Evolutionary conservation across 2,329 filamentous ascomycete species (phyloP).

Genomic region (Clarireedia sp.): DNA sequence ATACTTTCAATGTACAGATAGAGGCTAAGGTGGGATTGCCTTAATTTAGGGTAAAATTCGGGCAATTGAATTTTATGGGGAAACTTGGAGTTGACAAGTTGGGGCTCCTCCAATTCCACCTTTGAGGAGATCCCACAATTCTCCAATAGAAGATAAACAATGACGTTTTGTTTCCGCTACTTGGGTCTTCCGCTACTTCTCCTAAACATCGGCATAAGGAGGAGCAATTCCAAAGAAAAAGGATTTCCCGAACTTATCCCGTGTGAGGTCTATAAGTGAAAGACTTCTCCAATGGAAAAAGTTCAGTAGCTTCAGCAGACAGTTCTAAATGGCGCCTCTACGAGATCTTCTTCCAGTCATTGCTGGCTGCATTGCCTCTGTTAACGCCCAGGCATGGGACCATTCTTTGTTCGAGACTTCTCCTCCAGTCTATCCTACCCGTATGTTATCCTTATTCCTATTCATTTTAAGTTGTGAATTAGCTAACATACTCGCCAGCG

Average conservation of each 20-base stretch:
- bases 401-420: conserved; percentile 4
- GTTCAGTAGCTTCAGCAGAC: not conserved
- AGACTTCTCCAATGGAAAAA: not conserved
- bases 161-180: too few relatives aligned
- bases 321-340: conserved; percentile 5
- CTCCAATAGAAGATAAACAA: too few relatives aligned
- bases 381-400: conserved; percentile 4
- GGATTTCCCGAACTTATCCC: not conserved
- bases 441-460: conserved; percentile 3
- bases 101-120: too few relatives aligned
- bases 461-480: not conserved
- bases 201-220: too few relatives aligned
- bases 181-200: too few relatives aligned
- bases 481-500: conserved; percentile 25
- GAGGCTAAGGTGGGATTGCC: too few relatives aligned
- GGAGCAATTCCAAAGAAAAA: too few relatives aligned
- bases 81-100: too few relatives aligned
- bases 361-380: conserved; percentile 3
- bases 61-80: too few relatives aligned
- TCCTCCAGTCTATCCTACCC: conserved; percentile 23
- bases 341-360: not conserved
- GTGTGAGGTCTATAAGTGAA: not conserved
- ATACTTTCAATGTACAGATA: too few relatives aligned
- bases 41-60: too few relatives aligned
- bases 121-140: too few relatives aligned